Evolutionary conservation across 306 rosid genomes (phyloP).

Genomic region (Casuarina equisetifolia): DNA sequence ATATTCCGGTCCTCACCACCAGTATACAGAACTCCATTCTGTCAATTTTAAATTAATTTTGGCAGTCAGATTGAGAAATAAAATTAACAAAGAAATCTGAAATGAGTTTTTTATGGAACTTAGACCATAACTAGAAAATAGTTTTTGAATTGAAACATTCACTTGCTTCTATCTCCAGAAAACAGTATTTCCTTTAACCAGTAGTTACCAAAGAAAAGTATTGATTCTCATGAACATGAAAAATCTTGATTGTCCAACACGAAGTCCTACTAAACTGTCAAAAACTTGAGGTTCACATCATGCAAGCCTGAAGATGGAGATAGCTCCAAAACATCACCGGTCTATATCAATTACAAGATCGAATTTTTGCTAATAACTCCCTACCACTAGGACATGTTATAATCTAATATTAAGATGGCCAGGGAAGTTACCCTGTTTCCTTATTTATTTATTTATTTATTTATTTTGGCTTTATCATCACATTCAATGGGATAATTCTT

Average conservation of each 20-base stretch:
- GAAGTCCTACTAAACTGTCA: not conserved
- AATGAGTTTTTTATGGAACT: not conserved
- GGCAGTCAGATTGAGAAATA: not conserved
- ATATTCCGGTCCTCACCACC: slow-evolving; percentile 79
- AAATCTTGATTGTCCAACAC: not conserved
- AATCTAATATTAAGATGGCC: not conserved
- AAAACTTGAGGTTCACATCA: not conserved
- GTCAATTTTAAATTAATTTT: slow-evolving; percentile 14
- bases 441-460: too few relatives aligned
- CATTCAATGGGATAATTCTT: not conserved
- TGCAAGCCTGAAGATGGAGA: not conserved
- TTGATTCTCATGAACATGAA: not conserved
- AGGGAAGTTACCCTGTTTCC: not conserved
- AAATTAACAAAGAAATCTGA: not conserved
- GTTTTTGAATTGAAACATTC: not conserved
- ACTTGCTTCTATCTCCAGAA: not conserved
- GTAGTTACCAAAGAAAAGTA: not conserved
- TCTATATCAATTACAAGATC: not conserved
- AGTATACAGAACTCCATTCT: slow-evolving; percentile 78
- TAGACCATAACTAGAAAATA: not conserved
- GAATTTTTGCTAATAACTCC: not conserved
- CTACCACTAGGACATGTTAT: not conserved
- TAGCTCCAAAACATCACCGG: not conserved
- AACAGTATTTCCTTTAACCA: not conserved
- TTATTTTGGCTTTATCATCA: not conserved